These are phyloP conservation scores for Penicillium herquei DNA, from an alignment of 495 filamentous ascomycete species.

Conservation along the genomic window DNA sequence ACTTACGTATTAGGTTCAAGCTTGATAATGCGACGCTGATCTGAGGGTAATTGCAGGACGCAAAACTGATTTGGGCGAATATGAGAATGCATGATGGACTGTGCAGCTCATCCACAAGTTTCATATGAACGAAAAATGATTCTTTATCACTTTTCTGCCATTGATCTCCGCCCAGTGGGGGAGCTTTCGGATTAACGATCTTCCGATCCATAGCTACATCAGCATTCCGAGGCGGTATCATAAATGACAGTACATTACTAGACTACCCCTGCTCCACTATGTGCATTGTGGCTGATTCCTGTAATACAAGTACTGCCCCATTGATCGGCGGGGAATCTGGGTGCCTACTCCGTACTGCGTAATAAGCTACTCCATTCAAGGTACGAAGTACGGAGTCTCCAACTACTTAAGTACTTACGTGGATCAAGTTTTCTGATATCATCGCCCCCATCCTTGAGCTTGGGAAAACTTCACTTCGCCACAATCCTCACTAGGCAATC, in stretches of 20 bases:
- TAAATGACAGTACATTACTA: not conserved
- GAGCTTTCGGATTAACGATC: conserved; percentile 1
- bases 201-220: not conserved
- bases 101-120: not conserved
- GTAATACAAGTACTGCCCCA: not conserved
- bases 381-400: too few relatives aligned
- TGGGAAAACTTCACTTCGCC: not conserved
- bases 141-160: conserved; percentile 13
- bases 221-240: too few relatives aligned
- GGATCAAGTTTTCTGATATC: conserved; percentile 3
- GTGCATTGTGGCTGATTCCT: not conserved
- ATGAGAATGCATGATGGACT: conserved; percentile 41
- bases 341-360: not conserved
- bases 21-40: conserved; percentile 59
- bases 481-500: too few relatives aligned
- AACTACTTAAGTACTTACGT: not conserved
- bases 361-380: too few relatives aligned
- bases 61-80: conserved; percentile 65
- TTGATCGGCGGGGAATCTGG: conserved; percentile 4
- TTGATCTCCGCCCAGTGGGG: conserved; percentile 14
- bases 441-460: not conserved
- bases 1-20: conserved; percentile 78
- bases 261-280: not conserved
- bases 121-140: conserved; percentile 11
- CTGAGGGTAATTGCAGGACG: conserved; percentile 66